Conservation (phyloP, 352 stramenopile genomes). For the Phytopythium oedochilum region DNA sequence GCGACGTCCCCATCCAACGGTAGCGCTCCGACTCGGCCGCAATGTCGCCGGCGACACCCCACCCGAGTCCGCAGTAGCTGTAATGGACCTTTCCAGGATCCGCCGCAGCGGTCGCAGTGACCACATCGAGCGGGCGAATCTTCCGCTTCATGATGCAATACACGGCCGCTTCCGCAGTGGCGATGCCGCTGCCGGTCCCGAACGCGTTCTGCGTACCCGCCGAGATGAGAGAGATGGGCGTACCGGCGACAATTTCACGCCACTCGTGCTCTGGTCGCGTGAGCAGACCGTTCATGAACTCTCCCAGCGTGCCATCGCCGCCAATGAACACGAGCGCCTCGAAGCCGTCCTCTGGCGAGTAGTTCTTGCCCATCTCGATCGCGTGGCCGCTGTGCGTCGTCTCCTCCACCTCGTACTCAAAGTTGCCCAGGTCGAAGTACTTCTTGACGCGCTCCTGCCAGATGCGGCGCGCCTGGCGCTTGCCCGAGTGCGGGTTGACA, state of each 20-base stretch:
- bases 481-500: conserved; percentile 78
- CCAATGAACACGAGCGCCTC: conserved; percentile 77
- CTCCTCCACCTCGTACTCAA: conserved; percentile 72
- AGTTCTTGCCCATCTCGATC: conserved; percentile 70
- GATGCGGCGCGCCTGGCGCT: conserved; percentile 54
- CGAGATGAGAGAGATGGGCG: conserved; percentile 61
- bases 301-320: conserved; percentile 71
- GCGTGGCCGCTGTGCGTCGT: conserved; percentile 69
- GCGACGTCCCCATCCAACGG: conserved; percentile 69
- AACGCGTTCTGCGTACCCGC: conserved; percentile 77
- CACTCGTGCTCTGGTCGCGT: conserved; percentile 59
- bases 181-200: conserved; percentile 57
- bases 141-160: conserved; percentile 83
- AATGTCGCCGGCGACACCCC: conserved; percentile 72
- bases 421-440: conserved; percentile 76
- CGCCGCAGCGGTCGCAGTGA: conserved; percentile 52
- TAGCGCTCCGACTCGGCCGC: conserved; percentile 75
- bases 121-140: conserved; percentile 69
- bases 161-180: conserved; percentile 52
- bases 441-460: conserved; percentile 70
- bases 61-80: conserved; percentile 80
- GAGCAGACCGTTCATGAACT: conserved; percentile 84
- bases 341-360: conserved; percentile 71
- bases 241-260: conserved; percentile 71
- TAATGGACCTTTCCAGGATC: conserved; percentile 61